phyloP scores from a whole-genome alignment of 2,329 filamentous ascomycete species.

The Mycosphaerella sp. region DNA sequence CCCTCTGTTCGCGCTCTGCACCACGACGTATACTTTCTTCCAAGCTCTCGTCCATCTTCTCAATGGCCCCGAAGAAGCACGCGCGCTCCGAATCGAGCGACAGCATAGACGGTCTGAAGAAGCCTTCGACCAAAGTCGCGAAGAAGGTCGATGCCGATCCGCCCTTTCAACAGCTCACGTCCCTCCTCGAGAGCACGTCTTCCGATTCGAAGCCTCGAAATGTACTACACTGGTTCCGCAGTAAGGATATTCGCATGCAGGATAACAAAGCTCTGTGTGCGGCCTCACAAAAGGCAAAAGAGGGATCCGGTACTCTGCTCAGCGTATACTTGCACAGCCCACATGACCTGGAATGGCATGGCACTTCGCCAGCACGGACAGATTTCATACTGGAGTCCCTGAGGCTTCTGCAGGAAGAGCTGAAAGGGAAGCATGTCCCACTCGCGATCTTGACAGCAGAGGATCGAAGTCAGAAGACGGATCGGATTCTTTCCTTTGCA shows the following conservation, averaged over 20 bases:
- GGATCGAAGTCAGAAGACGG: constrained; percentile 39
- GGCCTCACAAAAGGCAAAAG: constrained; percentile 42
- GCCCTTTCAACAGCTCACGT: constrained; percentile 40
- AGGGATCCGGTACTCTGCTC: constrained; percentile 37
- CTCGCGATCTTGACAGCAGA: constrained; percentile 42
- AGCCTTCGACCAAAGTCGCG: constrained; percentile 45
- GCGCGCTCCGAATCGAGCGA: constrained; percentile 19
- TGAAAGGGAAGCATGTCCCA: constrained; percentile 46
- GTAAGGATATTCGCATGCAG: constrained; percentile 46
- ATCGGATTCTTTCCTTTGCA: constrained; percentile 39
- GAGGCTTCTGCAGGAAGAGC: constrained; percentile 40
- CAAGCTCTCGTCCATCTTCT: background rate
- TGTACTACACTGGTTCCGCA: constrained; percentile 48
- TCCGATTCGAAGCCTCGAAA: constrained; percentile 36
- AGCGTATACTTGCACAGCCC: constrained; percentile 44
- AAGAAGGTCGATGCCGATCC: constrained; percentile 44
- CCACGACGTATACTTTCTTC: background rate
- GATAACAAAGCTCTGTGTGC: constrained; percentile 46
- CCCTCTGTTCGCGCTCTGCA: background rate
- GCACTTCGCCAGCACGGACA: constrained; percentile 43
- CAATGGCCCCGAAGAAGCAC: constrained; percentile 20
- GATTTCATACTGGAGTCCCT: constrained; percentile 46
- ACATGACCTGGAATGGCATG: constrained; percentile 47
- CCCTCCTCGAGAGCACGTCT: constrained; percentile 37
- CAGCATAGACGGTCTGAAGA: constrained; percentile 28